These are phyloP conservation scores for Martensiomyces pterosporus DNA, from an alignment of 192 early-diverging fungal genomes.

Conservation along the genomic window DNA sequence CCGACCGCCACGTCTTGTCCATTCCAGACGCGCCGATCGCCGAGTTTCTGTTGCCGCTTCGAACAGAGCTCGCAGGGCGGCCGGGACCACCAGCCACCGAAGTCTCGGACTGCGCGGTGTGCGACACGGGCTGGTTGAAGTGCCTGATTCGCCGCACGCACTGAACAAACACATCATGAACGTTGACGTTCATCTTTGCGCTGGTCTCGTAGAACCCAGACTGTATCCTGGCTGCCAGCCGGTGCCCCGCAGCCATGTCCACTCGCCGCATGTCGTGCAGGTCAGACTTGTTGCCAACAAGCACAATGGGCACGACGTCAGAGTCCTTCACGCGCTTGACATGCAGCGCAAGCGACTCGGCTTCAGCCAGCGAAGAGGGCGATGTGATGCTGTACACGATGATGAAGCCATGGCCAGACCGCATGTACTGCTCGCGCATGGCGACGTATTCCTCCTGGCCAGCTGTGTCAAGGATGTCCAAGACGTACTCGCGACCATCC, in stretches of 20 bases:
- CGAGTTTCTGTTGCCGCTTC: too few species aligned
- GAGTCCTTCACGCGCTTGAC: constrained; percentile 80
- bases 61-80: too few species aligned
- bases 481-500: constrained; percentile 73
- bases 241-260: constrained; percentile 60
- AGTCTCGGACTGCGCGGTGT: neutral
- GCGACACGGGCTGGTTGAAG: constrained; percentile 6
- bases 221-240: constrained; percentile 60
- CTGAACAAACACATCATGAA: constrained; percentile 91
- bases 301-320: constrained; percentile 69
- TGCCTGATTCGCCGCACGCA: constrained; percentile 78
- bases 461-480: constrained; percentile 91
- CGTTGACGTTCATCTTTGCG: constrained; percentile 80
- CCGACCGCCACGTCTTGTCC: neutral
- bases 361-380: constrained; percentile 70
- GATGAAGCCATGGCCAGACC: constrained; percentile 81
- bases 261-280: constrained; percentile 64
- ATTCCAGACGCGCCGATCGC: neutral
- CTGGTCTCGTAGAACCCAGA: constrained; percentile 84
- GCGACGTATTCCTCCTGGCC: constrained; percentile 81
- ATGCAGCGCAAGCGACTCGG: constrained; percentile 64
- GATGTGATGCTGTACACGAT: constrained; percentile 79
- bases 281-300: constrained; percentile 91
- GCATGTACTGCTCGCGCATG: constrained; percentile 86
- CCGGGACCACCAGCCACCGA: neutral